Evolutionary conservation across 1,284 basidiomycete genomes (phyloP), one percentile per base, ranked within the genome.

Genomic region (Meripilus lineatus): DNA sequence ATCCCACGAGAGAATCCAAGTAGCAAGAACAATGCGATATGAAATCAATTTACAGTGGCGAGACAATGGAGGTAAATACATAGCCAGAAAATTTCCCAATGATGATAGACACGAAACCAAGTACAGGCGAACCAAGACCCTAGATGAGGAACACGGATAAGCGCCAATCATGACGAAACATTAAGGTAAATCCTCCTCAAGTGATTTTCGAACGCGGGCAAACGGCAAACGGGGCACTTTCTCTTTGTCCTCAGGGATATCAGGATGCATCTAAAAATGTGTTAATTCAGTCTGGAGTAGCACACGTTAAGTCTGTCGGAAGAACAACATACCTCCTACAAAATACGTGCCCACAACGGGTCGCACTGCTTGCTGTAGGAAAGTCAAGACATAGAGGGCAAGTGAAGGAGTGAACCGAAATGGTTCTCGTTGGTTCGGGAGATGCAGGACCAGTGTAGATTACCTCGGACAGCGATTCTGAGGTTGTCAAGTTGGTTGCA

Each of bases 371-470:
- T n/a, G 51, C 47, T 11, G 44, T 42, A 2, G 56, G 48, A n/a
- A 50, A 44, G 40, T 61, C 59, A 4, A 61, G 50, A 35, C 60
- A 62, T n/a, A 62, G 50, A 4, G 59, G 55, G 36, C 60, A 62
- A 30, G 28, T 10, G n/a, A 30, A 30, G n/a, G 8, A 30, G 8
- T 10, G 8, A 30, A 8, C 28, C 8, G 28, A 30, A 30, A n/a
- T 8, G 28, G 28, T 30, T 30, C 28, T 30, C n/a, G 10, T 30
- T 30, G 28, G n/a, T 8, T n/a, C 28, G n/a, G 8, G n/a, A 10
- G 8, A n/a, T 30, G 10, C 10, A 30, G 28, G 28, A 30, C 8
- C 28, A 30, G 8, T n/a, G 28, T 30, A n/a, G n/a, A 10, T 30
- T n/a, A n/a, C 28, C 28, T 30, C 28, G 28, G 28, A 30, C 28